Evolutionary conservation across 2,329 filamentous ascomycete species (phyloP).

Genomic region (Alternaria gansuensis): DNA sequence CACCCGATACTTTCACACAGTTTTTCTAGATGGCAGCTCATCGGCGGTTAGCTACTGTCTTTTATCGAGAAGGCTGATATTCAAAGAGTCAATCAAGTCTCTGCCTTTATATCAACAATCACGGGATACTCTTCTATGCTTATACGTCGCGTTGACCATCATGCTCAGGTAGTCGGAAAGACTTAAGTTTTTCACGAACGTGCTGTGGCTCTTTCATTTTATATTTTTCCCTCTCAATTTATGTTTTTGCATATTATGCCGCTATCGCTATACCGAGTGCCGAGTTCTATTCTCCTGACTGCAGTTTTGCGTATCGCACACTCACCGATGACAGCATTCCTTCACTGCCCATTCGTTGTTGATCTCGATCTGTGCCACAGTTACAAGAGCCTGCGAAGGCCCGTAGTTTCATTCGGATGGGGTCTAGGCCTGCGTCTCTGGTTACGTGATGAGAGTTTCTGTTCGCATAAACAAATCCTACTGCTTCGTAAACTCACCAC

Average conservation of each 20-base stretch:
- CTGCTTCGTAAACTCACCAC: not conserved
- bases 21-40: not conserved
- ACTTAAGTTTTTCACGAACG: not conserved
- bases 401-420: not conserved
- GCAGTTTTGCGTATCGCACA: not conserved
- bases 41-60: not conserved
- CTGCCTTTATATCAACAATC: not conserved
- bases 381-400: not conserved
- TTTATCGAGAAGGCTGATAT: not conserved
- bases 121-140: not conserved
- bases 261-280: not conserved
- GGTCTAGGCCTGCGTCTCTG: not conserved
- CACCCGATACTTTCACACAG: not conserved
- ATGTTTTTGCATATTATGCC: not conserved
- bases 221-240: not conserved
- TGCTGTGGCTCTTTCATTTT: not conserved
- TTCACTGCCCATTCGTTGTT: constrained; percentile 1
- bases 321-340: not conserved
- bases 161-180: not conserved
- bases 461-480: not conserved
- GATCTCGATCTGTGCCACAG: not conserved
- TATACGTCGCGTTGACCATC: not conserved
- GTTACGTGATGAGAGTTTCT: not conserved
- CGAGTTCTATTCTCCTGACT: not conserved
- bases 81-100: not conserved